phyloP scores from a whole-genome alignment of 306 rosid genomes.

The Ormosia emarginata region DNA sequence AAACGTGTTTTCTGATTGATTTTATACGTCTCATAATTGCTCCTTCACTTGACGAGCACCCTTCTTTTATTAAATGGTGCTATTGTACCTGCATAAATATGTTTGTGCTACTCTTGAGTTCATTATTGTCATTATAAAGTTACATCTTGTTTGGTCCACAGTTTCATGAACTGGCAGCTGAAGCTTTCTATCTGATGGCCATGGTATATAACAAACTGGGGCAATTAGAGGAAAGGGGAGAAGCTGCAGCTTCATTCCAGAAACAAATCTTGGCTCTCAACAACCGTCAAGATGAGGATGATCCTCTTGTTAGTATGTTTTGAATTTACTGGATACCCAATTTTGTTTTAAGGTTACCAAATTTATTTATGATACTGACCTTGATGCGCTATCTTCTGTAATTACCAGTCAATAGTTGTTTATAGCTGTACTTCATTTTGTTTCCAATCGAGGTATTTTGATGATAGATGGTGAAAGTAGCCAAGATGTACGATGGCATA shows the following conservation, averaged over 20 bases:
- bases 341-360: not conserved
- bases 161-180: constrained; percentile 93
- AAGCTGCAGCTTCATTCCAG: constrained; percentile 74
- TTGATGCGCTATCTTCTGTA: not conserved
- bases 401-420: not conserved
- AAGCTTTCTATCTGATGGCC: constrained; percentile 92
- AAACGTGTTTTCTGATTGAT: not conserved
- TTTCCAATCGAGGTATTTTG: not conserved
- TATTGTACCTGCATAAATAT: not conserved
- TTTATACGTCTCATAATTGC: not conserved
- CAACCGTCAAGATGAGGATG: constrained; percentile 46
- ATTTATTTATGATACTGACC: not conserved
- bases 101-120: not conserved
- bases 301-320: constrained; percentile 38
- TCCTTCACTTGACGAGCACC: not conserved
- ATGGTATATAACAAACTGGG: constrained; percentile 77
- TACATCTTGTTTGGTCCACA: constrained; percentile 29
- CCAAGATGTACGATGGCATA: not conserved
- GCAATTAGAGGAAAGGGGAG: constrained; percentile 68
- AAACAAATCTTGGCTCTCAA: constrained; percentile 64
- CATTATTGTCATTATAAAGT: not conserved
- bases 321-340: constrained; percentile 20
- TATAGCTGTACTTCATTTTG: constrained; percentile 2
- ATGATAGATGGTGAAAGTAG: not conserved
- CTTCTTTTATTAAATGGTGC: not conserved